phyloP scores from a whole-genome alignment of 305 asterid species.

The Caryopteris hybrid region DNA sequence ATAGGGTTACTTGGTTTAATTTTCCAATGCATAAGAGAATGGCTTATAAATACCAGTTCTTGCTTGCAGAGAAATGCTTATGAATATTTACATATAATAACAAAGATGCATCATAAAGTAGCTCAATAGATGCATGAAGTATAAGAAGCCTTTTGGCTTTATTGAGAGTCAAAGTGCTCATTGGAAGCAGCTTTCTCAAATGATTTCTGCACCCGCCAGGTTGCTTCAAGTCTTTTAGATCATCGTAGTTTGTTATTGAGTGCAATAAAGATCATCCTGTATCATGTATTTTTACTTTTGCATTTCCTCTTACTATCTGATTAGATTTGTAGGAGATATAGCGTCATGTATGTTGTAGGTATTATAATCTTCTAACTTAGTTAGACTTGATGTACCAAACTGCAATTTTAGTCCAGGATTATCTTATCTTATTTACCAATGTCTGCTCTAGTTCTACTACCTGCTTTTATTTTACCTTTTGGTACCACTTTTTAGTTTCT shows the following conservation, averaged over 20 bases:
- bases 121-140: background rate
- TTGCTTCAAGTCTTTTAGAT: background rate
- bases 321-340: background rate
- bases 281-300: background rate
- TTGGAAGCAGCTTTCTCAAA: background rate
- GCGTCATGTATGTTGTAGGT: constrained; percentile 4
- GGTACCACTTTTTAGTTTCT: background rate
- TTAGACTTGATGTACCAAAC: background rate
- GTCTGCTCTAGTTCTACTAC: background rate
- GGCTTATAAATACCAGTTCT: background rate
- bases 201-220: background rate
- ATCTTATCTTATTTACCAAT: background rate
- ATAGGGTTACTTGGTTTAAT: background rate
- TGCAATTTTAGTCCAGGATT: background rate
- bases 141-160: background rate
- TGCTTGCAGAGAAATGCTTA: no score
- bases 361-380: background rate
- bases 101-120: background rate
- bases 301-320: background rate
- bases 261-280: background rate
- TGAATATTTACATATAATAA: background rate
- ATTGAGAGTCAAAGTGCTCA: background rate
- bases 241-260: background rate
- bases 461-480: background rate
- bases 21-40: background rate